Base-by-base conservation (phyloP, 352 stramenopile genomes). In the Phytophthora sojae region DNA sequence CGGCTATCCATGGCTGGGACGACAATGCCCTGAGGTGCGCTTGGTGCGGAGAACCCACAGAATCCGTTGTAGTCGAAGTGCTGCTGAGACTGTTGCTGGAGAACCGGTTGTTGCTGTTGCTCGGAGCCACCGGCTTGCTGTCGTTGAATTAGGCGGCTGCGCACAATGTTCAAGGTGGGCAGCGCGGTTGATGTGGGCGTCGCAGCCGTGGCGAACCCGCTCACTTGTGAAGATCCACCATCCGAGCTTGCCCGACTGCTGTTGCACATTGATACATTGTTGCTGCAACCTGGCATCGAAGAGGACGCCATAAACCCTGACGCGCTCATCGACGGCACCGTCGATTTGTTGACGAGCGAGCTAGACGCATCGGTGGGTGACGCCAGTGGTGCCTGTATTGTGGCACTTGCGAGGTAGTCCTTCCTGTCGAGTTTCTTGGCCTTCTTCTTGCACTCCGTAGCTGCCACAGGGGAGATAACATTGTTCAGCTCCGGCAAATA, bases 401-500 rank as follows among this genome's bases (percentile, higher is more conserved):
- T 69, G 4, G 72, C 19, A 25, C 37, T 77, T 9, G 66, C 58
- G 37, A 77, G 35, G 25, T 82, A 86, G 37, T 79, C 64, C 49
- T 82, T 87, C 58, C 85, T 86, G 64, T 80, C 71, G 37, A 85
- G 64, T 73, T 89, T 89, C 71, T 91, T 93, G 39, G 80, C 83
- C 63, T 91, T 92, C 75, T 92, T 93, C 62, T 88, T 89, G 57
- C 80, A 78, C 39, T 85, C 85, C 15, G 76, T 86, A 6, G 85
- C 83, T 1, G 83, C 85, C 47, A 89, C 66, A n/a, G 85, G 85
- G 15, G 85, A 93, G 54, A 93, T 93, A 32, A 88, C 85, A 23
- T 89, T 93, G 57, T 88, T 90, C 59, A 91, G 64, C 17, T 80
- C 78, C 6, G 69, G 76, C 9, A 88, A 54, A 70, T 81, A 85